phyloP scores from a whole-genome alignment of 1,139 yeast genomes.

The Arxiozyma bovina region DNA sequence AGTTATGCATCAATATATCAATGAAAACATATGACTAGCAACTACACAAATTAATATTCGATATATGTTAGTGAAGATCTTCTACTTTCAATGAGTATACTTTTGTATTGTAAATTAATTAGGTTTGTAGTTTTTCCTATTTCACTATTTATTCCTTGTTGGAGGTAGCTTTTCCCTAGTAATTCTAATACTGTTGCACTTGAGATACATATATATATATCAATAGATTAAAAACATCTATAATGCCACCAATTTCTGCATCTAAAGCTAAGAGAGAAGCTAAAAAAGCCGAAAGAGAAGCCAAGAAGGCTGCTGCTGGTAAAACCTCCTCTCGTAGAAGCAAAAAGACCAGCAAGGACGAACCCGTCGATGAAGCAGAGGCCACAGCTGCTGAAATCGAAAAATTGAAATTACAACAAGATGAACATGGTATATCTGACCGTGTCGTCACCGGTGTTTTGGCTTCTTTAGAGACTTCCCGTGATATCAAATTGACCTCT shows the following conservation, averaged over 20 bases:
- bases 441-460: slow-evolving; percentile 97
- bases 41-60: no score
- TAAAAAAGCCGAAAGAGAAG: slow-evolving; percentile 94
- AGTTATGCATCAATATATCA: no score
- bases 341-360: slow-evolving; percentile 35
- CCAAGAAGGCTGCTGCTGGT: slow-evolving; percentile 68
- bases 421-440: slow-evolving; percentile 87
- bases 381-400: slow-evolving; percentile 69
- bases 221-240: background rate
- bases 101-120: no score
- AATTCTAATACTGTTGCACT: background rate
- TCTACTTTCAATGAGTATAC: no score
- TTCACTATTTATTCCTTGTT: no score
- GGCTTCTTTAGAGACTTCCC: slow-evolving; percentile 77
- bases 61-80: no score
- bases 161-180: no score
- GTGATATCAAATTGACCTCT: slow-evolving; percentile 87
- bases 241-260: slow-evolving; percentile 49
- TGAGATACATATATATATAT: background rate
- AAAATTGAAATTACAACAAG: slow-evolving; percentile 84
- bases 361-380: slow-evolving; percentile 39
- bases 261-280: slow-evolving; percentile 98
- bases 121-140: no score
- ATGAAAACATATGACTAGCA: no score
- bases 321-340: slow-evolving; percentile 55